Base-by-base conservation (phyloP, 208 protist species). In the Leishmania turanica region DNA sequence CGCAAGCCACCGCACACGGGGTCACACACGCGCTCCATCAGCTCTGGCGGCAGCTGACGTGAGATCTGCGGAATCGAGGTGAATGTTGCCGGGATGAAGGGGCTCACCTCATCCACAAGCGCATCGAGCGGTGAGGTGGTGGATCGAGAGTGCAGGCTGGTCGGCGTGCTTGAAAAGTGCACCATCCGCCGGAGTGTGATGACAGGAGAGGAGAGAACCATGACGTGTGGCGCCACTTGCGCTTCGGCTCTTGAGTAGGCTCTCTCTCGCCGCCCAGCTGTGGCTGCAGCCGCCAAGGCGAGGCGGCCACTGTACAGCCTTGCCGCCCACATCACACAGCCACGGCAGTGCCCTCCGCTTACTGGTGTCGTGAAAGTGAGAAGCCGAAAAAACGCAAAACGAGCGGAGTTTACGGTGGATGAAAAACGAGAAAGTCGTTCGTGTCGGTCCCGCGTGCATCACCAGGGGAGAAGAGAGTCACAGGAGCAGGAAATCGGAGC, bases 61-160 rank as follows among this genome's bases (percentile, higher is more conserved):
- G 84, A 85, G 60, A 95, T 90, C 56, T 95, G 90, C 49, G 84
- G 83, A 47, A 95, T 77, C 27, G 89, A 86, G 42, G 90, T 93
- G 78, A 93, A 93, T 37, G 86, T 91, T 21, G 71, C 15, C 3
- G 91, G 90, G 8, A 95, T 64, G 66, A 84, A 90, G 4, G 81
- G 34, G 45, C 69, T 77, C 40, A 95, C 40, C n/a, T 83, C 71
- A 56, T 64, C 58, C 54, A 75, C 78, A 15, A 86, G 58, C 21
- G 27, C 76, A 54, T 73, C 37, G 4, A 77, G 47, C 31, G 42
- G 47, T 56, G 53, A 2, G 7, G 81, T 1, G 37, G 76, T 0
- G 37, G 69, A 54, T 17, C 34, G 24, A 9, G 74, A 47, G 74
- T 40, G 37, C 53, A 51, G 34, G 54, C 56, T 40, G 21, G 24